Conservation (phyloP, 2,329 filamentous ascomycete genomes). For the Phialophora chinensis region DNA sequence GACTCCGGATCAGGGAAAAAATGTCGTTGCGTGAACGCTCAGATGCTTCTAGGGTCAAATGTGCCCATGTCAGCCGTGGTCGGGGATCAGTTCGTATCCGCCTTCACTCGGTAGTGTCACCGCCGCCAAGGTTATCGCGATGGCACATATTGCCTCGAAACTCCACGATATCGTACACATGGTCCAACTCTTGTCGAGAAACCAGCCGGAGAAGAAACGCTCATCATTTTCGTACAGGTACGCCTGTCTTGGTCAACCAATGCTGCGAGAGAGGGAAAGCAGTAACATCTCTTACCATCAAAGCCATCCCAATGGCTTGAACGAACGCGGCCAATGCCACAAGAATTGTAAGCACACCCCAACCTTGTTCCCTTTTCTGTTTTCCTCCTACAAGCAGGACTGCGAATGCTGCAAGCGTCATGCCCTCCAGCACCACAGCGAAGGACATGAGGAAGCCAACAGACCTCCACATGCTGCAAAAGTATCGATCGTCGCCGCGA, state of each 20-base stretch:
- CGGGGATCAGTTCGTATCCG: slow-evolving; percentile 79
- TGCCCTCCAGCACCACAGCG: slow-evolving; percentile 79
- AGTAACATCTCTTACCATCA: slow-evolving; percentile 70
- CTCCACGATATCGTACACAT: slow-evolving; percentile 70
- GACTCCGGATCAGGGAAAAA: neutral
- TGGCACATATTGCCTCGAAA: slow-evolving; percentile 58
- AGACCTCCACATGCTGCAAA: slow-evolving; percentile 91
- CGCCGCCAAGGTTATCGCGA: slow-evolving; percentile 69
- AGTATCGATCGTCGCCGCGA: slow-evolving; percentile 69
- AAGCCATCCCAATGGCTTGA: slow-evolving; percentile 76
- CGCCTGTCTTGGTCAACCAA: slow-evolving; percentile 59
- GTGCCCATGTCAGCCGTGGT: slow-evolving; percentile 38
- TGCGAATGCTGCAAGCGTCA: slow-evolving; percentile 77
- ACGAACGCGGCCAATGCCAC: slow-evolving; percentile 69
- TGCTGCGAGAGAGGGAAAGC: neutral
- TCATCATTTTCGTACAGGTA: slow-evolving; percentile 83
- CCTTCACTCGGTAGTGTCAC: slow-evolving; percentile 77
- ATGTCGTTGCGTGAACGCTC: neutral
- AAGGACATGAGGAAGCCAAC: slow-evolving; percentile 88
- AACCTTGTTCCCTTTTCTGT: slow-evolving; percentile 78
- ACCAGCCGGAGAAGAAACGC: slow-evolving; percentile 82
- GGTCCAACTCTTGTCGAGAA: slow-evolving; percentile 78
- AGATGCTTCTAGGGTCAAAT: neutral
- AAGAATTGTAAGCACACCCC: slow-evolving; percentile 74
- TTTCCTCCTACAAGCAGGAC: slow-evolving; percentile 80